Base-by-base conservation (phyloP, 208 protist genomes). In the Trypanosoma cruzi region DNA sequence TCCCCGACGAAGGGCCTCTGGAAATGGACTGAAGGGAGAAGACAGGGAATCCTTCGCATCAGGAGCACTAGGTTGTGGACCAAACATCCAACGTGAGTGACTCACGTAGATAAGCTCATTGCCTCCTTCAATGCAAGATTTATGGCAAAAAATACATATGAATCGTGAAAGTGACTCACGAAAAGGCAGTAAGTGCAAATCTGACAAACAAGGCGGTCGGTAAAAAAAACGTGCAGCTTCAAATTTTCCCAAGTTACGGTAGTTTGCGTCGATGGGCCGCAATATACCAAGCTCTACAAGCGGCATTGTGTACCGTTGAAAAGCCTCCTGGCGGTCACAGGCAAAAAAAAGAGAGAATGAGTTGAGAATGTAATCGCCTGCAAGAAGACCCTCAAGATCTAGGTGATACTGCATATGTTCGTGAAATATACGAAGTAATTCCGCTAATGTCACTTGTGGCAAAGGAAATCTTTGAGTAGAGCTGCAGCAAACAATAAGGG, bases 91-190 rank as follows among this genome's bases (percentile, higher is more conserved):
- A 6, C 71, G 71, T 16, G 71, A 76, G 44, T 76, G 71, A 50
- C 62, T 71, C 28, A 76, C 49, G 48, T 76, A 76, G 29, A 76
- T 76, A 10, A 76, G 63, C 37, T 76, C 71, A 49, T 76, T 76
- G 22, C 62, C 64, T 50, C 71, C 71, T 34, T 76, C 71, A 46
- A 71, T 42, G 46, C 61, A 68, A 14, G 71, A 63, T 44, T 64
- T n/a, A 55, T 68, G 61, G 20, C 71, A 76, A 50, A 71, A 76
- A 24, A 76, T 62, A 42, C 71, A 76, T 18, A 71, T 14, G 44
- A 76, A 69, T 20, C 71, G 62, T 28, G 63, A 70, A 37, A 70
- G 40, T 26, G 53, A 20, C 29, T 76, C 71, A 20, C 71, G 62
- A n/a, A 76, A 16, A 31, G 61, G 62, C 2, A 76, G 44, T 26